Evolutionary conservation across 2,329 filamentous ascomycete genomes (phyloP), one percentile per base, ranked within the genome.

Genomic region (Trichoderma lentiforme): DNA sequence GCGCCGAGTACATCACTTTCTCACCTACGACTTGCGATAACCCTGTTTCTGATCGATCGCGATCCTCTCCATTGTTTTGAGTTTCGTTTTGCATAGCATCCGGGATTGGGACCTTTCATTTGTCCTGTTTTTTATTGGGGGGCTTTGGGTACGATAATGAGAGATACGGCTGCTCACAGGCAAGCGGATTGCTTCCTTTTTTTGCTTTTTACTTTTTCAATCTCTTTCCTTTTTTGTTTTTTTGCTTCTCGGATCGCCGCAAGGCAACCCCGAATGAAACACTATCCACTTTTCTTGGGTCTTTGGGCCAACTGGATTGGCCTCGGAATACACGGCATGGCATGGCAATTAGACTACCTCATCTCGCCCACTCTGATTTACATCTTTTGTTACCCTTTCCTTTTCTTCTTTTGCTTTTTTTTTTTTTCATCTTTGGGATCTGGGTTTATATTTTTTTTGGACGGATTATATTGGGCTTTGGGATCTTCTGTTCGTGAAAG

Each of bases 61-160:
- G 39, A 72, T 66, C 64, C 24, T 53, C 58, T 60, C 58, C 58
- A 62, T 30, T 60, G 14, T 36, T 53, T 72, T 71, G 69, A 70
- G 65, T 61, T 73, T 68, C 66, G 62, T 57, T 75, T 73, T 77
- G 76, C 76, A 79, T 75, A 77, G 76, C 78, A 75, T 74, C 32
- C 71, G 71, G 73, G 53, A 72, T 73, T 74, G 65, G 71, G 51
- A 51, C 43, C 36, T 74, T 60, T 70, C 73, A 73, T 67, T 74
- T 75, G 32, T 60, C 72, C 26, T 57, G 74, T 70, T 68, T 66
- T 74, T 47, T 71, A 36, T 60, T 68, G 75, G 66, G 67, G 66
- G 67, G 64, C 63, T 74, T 56, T 73, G 24, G 56, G 39, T 62
- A 68, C 64, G 56, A 62, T 51, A 30, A 69, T 43, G 63, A 70